These are phyloP conservation scores for Psilocybe azurescens DNA, from an alignment of 768 basidiomycete genomes.

Conservation along the genomic window DNA sequence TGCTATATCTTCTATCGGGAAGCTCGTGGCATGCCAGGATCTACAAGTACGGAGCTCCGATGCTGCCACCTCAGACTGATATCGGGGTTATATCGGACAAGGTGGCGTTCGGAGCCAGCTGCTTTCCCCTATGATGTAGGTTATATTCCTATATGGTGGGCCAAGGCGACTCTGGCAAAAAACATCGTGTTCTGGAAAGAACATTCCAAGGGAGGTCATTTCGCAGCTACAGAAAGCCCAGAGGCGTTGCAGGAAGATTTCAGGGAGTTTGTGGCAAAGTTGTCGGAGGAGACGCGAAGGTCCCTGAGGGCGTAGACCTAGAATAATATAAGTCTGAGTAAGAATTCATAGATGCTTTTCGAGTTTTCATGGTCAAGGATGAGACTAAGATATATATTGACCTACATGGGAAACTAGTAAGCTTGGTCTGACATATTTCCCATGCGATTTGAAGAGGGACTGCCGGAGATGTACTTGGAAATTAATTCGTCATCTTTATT, in stretches of 20 bases:
- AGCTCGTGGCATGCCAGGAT: conserved; percentile 39
- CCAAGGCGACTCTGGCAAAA: conserved; percentile 39
- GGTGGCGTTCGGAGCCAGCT: conserved; percentile 46
- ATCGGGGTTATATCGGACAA: conserved; percentile 22
- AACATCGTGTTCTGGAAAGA: conserved; percentile 49
- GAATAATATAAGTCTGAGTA: no score
- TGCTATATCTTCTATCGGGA: conserved; percentile 40
- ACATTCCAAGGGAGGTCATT: conserved; percentile 51
- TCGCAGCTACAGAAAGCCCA: conserved; percentile 47
- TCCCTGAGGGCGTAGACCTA: neutral
- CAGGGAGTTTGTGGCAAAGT: conserved; percentile 27
- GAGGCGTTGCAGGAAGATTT: conserved; percentile 44
- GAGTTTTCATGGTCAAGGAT: no score
- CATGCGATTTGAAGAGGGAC: no score
- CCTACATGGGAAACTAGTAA: no score
- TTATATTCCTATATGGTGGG: conserved; percentile 44
- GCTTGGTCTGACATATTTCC: no score
- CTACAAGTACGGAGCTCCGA: conserved; percentile 32
- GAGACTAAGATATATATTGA: no score
- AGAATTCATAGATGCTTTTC: no score
- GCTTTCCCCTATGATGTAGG: conserved; percentile 47
- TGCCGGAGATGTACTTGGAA: no score
- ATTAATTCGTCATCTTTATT: no score
- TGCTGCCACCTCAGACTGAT: conserved; percentile 19
- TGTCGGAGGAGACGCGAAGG: conserved; percentile 16